Conservation (phyloP, 1,284 basidiomycete species). For the Hypsizygus ulmarius region DNA sequence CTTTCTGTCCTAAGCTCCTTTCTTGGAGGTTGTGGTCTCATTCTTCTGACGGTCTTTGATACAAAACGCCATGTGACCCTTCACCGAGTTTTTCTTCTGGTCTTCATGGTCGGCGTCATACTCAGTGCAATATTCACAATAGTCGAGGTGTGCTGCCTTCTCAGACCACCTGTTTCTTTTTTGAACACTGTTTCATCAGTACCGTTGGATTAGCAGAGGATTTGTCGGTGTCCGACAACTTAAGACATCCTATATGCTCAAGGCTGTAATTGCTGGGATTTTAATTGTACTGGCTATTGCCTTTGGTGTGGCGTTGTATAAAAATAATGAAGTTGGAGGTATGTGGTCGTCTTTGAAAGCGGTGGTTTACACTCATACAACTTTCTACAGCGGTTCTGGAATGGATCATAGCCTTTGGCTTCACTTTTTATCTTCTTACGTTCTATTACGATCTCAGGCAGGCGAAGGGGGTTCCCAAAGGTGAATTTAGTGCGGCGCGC, state of each 20-base stretch:
- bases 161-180: neutral
- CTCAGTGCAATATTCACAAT: conserved; percentile 71
- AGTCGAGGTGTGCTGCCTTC: conserved; percentile 47
- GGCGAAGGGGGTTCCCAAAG: conserved; percentile 45
- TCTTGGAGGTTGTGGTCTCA: conserved; percentile 55
- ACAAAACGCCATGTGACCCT: conserved; percentile 47
- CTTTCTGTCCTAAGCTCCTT: conserved; percentile 60
- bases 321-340: conserved; percentile 51
- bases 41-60: conserved; percentile 66
- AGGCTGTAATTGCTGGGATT: conserved; percentile 54
- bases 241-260: conserved; percentile 55
- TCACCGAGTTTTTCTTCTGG: conserved; percentile 60
- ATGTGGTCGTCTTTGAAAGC: conserved; percentile 8
- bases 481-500: conserved; percentile 29
- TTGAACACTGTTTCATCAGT: conserved; percentile 36
- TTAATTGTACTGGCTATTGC: conserved; percentile 61
- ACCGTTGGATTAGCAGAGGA: conserved; percentile 61
- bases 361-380: neutral
- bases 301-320: conserved; percentile 54
- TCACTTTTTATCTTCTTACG: conserved; percentile 66
- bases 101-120: conserved; percentile 63
- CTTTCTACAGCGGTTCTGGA: conserved; percentile 53
- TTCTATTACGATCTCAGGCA: conserved; percentile 66
- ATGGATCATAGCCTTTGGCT: conserved; percentile 71
- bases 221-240: conserved; percentile 47